Conservation (phyloP, 176 grass and related monocot genomes). For the Ensete ventricosum region DNA sequence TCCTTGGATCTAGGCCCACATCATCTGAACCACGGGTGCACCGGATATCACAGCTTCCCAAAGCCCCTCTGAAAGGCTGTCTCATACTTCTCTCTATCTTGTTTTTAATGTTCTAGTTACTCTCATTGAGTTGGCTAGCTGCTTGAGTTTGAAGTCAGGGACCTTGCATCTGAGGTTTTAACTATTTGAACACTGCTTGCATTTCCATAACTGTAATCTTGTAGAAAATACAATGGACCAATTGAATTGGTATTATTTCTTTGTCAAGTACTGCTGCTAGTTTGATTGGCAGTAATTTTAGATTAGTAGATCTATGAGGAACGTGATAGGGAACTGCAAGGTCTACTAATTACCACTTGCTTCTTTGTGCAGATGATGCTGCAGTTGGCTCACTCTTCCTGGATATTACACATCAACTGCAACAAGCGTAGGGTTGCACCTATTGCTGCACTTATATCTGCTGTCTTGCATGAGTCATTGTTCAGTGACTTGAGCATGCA, state of each 20-base stretch:
- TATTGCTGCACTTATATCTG: conserved; percentile 77
- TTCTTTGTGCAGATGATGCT: conserved; percentile 56
- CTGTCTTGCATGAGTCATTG: conserved; percentile 61
- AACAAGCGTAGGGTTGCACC: conserved; percentile 88
- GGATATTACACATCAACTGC: conserved; percentile 80
- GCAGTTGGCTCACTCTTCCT: conserved; percentile 81
- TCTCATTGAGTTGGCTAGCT: background rate
- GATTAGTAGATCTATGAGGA: too few species aligned
- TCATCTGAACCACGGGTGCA: background rate
- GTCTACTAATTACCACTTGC: background rate
- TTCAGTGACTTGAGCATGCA: conserved; percentile 76
- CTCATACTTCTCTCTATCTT: background rate
- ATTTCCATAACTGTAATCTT: too few species aligned
- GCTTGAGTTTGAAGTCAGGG: background rate
- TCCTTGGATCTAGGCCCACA: background rate
- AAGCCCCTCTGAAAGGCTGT: too few species aligned
- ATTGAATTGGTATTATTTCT: too few species aligned
- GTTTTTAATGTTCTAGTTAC: background rate
- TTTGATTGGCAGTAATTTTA: too few species aligned
- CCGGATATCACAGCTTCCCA: too few species aligned
- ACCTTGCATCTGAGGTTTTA: background rate
- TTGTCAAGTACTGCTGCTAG: too few species aligned
- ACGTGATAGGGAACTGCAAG: too few species aligned
- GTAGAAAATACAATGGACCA: too few species aligned
- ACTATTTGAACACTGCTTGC: too few species aligned